Evolutionary conservation across 148 eudicot species (phyloP).

Genomic region (Fagopyrum esculentum): DNA sequence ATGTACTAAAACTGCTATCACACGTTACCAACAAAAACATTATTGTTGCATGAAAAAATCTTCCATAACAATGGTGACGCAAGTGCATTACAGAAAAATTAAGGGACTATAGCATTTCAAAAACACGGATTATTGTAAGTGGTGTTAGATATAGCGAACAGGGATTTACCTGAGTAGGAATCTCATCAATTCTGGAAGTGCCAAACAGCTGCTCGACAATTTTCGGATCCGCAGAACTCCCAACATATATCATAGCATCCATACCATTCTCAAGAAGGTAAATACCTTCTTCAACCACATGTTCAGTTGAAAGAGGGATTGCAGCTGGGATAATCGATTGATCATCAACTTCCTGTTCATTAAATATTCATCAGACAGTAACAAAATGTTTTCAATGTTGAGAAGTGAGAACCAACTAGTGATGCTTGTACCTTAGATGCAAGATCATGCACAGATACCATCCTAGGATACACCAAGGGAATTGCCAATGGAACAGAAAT

Average conservation of each 20-base stretch:
- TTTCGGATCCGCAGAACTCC: constrained; percentile 54
- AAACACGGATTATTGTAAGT: no score
- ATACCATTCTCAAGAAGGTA: constrained; percentile 94
- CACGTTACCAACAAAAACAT: no score
- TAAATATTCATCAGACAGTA: constrained; percentile 7
- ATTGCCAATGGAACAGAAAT: constrained; percentile 73
- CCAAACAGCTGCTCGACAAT: constrained; percentile 55
- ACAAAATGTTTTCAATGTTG: background rate
- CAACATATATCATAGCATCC: constrained; percentile 75
- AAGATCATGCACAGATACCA: constrained; percentile 84
- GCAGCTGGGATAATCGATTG: constrained; percentile 52
- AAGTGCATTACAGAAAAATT: no score
- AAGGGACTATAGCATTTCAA: no score
- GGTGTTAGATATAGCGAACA: background rate
- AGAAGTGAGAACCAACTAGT: background rate
- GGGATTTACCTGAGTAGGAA: constrained; percentile 59
- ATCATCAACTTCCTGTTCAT: constrained; percentile 46
- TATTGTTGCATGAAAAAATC: no score
- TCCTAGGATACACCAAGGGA: constrained; percentile 93
- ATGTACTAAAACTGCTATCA: no score
- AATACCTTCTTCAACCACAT: constrained; percentile 65
- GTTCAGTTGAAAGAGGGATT: constrained; percentile 88
- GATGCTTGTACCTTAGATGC: constrained; percentile 47
- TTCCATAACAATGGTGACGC: no score
- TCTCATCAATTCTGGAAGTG: constrained; percentile 55